phyloP scores from a whole-genome alignment of 441 rosid genomes.

The Cnidoscolus chayamansa region DNA sequence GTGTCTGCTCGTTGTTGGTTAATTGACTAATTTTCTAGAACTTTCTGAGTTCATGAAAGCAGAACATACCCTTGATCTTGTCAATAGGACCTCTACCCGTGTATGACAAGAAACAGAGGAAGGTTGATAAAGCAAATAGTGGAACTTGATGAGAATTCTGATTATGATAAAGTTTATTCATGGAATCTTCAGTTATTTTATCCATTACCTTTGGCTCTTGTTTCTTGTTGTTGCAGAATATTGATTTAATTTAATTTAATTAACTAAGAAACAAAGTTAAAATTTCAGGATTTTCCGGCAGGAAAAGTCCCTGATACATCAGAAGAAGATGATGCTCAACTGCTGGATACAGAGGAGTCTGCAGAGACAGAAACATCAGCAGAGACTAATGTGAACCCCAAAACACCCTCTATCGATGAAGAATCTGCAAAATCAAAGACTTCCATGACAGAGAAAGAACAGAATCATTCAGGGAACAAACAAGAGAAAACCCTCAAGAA shows the following conservation, averaged over 20 bases:
- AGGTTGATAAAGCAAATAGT: background rate
- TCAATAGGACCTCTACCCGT: conserved; percentile 5
- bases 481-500: conserved; percentile 64
- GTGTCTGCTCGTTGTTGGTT: background rate
- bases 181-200: background rate
- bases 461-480: conserved; percentile 34
- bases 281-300: conserved; percentile 42
- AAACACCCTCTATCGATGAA: conserved; percentile 39
- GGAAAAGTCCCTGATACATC: conserved; percentile 17
- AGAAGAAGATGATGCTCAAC: conserved; percentile 20
- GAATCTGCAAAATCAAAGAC: conserved; percentile 40
- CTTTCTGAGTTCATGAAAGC: background rate
- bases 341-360: conserved; percentile 23
- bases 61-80: background rate
- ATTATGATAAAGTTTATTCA: background rate
- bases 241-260: conserved; percentile 1
- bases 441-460: conserved; percentile 40
- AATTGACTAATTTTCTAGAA: conserved; percentile 6
- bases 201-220: background rate
- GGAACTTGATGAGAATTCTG: background rate
- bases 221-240: background rate
- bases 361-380: conserved; percentile 20
- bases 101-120: conserved; percentile 3
- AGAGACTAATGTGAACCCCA: conserved; percentile 38
- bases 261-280: conserved; percentile 12